phyloP scores from a whole-genome alignment of 495 filamentous ascomycete species.

The Gamarada debralockiae region DNA sequence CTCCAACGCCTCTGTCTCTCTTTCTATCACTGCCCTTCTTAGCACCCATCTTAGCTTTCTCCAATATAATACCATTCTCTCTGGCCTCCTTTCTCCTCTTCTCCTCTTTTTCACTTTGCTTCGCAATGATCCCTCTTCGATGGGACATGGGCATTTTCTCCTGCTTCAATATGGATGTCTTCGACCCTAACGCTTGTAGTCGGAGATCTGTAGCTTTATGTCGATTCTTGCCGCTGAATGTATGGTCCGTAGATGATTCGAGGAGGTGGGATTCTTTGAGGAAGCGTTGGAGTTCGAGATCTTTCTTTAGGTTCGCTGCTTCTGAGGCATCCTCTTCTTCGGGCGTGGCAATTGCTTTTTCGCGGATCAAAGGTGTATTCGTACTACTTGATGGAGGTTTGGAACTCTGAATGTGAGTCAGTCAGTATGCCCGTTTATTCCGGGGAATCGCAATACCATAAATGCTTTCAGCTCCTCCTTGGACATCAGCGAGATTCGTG shows the following conservation, averaged over 20 bases:
- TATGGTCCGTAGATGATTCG: constrained; percentile 57
- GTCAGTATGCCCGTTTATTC: neutral
- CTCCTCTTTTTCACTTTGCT: constrained; percentile 59
- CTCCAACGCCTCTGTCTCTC: constrained; percentile 65
- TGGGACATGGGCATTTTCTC: constrained; percentile 81
- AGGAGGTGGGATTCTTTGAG: constrained; percentile 92
- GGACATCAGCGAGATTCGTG: constrained; percentile 37
- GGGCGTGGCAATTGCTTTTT: constrained; percentile 18
- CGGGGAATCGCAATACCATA: constrained; percentile 50
- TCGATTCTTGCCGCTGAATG: constrained; percentile 57
- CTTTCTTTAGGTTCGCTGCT: constrained; percentile 74
- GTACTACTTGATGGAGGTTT: constrained; percentile 38
- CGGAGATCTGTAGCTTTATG: constrained; percentile 80
- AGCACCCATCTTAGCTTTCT: constrained; percentile 52
- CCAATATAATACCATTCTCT: constrained; percentile 88
- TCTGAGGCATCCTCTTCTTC: constrained; percentile 45
- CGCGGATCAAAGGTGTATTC: constrained; percentile 26
- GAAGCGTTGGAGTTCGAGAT: constrained; percentile 84
- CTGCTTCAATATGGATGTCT: constrained; percentile 66
- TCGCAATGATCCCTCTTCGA: constrained; percentile 71
- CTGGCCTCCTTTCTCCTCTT: constrained; percentile 71
- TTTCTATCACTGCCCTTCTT: constrained; percentile 36
- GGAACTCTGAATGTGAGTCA: constrained; percentile 41
- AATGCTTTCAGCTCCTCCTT: constrained; percentile 74
- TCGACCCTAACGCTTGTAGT: constrained; percentile 75